Percentiles rank a stretch among this genome's conserved stretches.
phyloP scores from a whole-genome alignment of 2,329 filamentous ascomycete genomes.

The Lecanicillium sp. region DNA sequence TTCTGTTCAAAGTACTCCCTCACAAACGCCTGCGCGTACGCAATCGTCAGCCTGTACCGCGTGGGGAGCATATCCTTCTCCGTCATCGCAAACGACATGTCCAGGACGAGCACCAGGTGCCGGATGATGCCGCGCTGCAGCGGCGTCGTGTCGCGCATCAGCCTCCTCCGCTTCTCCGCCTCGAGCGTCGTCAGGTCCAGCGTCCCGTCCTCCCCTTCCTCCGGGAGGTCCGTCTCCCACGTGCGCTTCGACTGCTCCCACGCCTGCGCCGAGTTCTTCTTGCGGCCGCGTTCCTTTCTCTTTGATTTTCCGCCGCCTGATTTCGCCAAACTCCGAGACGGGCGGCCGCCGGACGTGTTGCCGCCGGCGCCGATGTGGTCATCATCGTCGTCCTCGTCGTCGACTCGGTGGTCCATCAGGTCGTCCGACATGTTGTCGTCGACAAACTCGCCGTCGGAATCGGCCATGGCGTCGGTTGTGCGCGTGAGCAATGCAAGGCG shows the following conservation, averaged over 20 bases:
- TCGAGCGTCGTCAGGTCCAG: slow-evolving; percentile 74
- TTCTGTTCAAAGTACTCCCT: slow-evolving; percentile 97
- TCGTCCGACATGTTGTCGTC: slow-evolving; percentile 59
- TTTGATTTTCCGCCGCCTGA: slow-evolving; percentile 20
- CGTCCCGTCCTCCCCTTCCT: slow-evolving; percentile 71
- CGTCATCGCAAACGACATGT: slow-evolving; percentile 88
- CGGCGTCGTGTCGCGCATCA: slow-evolving; percentile 90
- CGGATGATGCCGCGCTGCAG: slow-evolving; percentile 95
- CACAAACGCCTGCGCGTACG: slow-evolving; percentile 81
- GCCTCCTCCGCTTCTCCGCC: slow-evolving; percentile 71
- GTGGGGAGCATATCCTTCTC: slow-evolving; percentile 93
- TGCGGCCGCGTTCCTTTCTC: slow-evolving; percentile 12
- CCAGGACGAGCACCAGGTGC: slow-evolving; percentile 85
- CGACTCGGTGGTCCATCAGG: slow-evolving; percentile 44
- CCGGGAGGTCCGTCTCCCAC: slow-evolving; percentile 63
- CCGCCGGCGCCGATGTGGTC: slow-evolving; percentile 15
- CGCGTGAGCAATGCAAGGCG: neutral
- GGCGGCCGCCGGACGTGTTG: slow-evolving; percentile 21
- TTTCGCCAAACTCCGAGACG: too few relatives aligned
- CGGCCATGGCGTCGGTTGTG: slow-evolving; percentile 50
- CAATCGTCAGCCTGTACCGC: slow-evolving; percentile 73
- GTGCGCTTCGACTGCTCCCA: slow-evolving; percentile 63
- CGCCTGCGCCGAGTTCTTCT: slow-evolving; percentile 41
- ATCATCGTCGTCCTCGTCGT: slow-evolving; percentile 26
- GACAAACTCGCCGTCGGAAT: slow-evolving; percentile 67